Conservation (phyloP, 169 alveolate species). For the Amoebophrya sp. region DNA sequence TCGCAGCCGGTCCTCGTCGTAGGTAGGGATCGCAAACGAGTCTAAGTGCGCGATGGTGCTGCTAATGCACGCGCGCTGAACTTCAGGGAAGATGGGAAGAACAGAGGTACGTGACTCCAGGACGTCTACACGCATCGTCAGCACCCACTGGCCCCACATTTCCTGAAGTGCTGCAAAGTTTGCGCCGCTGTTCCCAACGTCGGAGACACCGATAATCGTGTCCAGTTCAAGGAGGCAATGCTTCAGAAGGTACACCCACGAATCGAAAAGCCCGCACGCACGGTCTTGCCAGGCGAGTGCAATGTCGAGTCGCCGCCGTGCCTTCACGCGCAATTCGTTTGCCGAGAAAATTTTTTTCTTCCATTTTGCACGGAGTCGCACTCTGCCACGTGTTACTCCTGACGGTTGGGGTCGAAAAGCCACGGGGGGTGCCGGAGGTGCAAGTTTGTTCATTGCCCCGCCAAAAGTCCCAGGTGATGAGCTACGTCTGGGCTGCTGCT, state of each 20-base stretch:
- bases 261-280: not conserved
- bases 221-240: not conserved
- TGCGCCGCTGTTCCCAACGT: not conserved
- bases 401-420: too few species aligned
- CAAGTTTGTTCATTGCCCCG: too few species aligned
- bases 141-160: not conserved
- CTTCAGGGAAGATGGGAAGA: not conserved
- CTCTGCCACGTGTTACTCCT: too few species aligned
- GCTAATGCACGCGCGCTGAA: not conserved
- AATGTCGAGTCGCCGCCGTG: not conserved
- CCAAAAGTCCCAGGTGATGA: too few species aligned
- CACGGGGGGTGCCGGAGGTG: too few species aligned
- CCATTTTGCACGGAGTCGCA: too few species aligned
- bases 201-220: not conserved
- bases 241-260: not conserved
- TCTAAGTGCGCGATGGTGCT: not conserved
- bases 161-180: not conserved
- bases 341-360: not conserved
- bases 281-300: not conserved
- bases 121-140: not conserved
- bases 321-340: not conserved
- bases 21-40: not conserved
- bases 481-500: too few species aligned
- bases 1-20: not conserved
- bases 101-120: not conserved